Evolutionary conservation across 2,329 filamentous ascomycete species (phyloP), one percentile per base, ranked within the genome.

Genomic region (Elsinoe ampelina): DNA sequence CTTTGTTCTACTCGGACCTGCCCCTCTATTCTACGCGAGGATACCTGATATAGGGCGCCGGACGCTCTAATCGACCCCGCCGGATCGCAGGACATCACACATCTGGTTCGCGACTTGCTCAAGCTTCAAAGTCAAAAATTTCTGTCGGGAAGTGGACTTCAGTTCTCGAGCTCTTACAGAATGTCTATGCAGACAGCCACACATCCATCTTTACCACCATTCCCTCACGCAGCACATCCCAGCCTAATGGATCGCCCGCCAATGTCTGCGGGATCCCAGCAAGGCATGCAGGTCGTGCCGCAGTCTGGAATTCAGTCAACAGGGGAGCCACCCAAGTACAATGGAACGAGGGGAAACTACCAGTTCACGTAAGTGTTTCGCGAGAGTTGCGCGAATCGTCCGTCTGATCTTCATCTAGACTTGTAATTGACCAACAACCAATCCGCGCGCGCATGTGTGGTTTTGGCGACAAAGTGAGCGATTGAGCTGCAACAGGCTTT

Each of bases 371-470:
- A 12, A 47, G 54, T 48, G 7, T n/a, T 39, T n/a, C 15, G 12
- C 5, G 13, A 13, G n/a, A 19, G 4, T 11, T 11, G 5, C 36
- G 30, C 8, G 12, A 2, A n/a, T 35, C 7, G 36, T 1, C 13
- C 15, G 11, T 7, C 41, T 56, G 30, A 56, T 19, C 2, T 15
- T 19, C 20, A 5, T 22, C 6, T 15, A 56, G 54, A 38, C 42
- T 58, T 35, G 41, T 55, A n/a, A 89, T 96, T 59, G 84, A 88
- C 63, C 93, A 98, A 74, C 90, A 97, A 71, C 93, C 93, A 52
- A 80, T 89, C 65, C 84, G 93, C 65, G 93, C 93, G 62, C 87
- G 93, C 60, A 97, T 97, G 93, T 98, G 93, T 75, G 93, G 93
- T 6, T 98, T 97, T 74, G 93, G 93, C 61, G 93, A 98, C 76